These are phyloP conservation scores for Aspergillus sp. DNA, from an alignment of 2,329 filamentous ascomycete genomes.

Conservation along the genomic window DNA sequence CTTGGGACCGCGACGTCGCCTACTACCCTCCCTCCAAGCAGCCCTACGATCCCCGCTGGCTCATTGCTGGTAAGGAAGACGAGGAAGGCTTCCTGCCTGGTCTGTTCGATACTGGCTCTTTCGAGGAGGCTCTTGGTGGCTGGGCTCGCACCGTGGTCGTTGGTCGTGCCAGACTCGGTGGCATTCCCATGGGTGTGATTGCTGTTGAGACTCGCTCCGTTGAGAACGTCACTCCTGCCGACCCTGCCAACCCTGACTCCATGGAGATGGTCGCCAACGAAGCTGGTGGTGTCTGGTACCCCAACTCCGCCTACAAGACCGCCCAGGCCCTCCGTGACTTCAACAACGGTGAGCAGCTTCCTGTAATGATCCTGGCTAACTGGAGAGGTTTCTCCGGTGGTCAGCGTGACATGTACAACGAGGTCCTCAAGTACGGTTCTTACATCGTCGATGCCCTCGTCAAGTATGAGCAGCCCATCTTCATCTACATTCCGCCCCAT, in stretches of 20 bases:
- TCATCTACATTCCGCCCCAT: slow-evolving; percentile 96
- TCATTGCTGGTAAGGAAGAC: slow-evolving; percentile 85
- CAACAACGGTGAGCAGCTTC: slow-evolving; percentile 97
- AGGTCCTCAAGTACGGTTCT: slow-evolving; percentile 98
- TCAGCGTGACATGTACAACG: slow-evolving; percentile 99
- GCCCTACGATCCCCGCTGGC: slow-evolving; percentile 88
- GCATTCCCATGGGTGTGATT: slow-evolving; percentile 98
- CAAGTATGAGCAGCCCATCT: slow-evolving; percentile 98
- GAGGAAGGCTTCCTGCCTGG: slow-evolving; percentile 82
- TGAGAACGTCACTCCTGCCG: slow-evolving; percentile 94
- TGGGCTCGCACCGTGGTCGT: slow-evolving; percentile 98
- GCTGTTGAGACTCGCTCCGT: slow-evolving; percentile 93
- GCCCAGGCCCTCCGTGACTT: slow-evolving; percentile 98
- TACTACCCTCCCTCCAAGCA: slow-evolving; percentile 80
- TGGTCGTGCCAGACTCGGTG: slow-evolving; percentile 91
- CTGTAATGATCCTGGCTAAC: slow-evolving; percentile 98
- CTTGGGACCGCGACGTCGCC: slow-evolving; percentile 88
- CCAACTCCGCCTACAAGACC: slow-evolving; percentile 99
- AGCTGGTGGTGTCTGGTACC: slow-evolving; percentile 99
- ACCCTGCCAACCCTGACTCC: slow-evolving; percentile 97
- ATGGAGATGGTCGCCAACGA: slow-evolving; percentile 94
- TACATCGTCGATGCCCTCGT: slow-evolving; percentile 98
- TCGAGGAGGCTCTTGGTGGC: slow-evolving; percentile 92
- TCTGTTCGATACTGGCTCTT: slow-evolving; percentile 95
- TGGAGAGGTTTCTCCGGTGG: slow-evolving; percentile 99